Base-by-base conservation (phyloP, 805 yeast genomes). In the Candida caryicola region DNA sequence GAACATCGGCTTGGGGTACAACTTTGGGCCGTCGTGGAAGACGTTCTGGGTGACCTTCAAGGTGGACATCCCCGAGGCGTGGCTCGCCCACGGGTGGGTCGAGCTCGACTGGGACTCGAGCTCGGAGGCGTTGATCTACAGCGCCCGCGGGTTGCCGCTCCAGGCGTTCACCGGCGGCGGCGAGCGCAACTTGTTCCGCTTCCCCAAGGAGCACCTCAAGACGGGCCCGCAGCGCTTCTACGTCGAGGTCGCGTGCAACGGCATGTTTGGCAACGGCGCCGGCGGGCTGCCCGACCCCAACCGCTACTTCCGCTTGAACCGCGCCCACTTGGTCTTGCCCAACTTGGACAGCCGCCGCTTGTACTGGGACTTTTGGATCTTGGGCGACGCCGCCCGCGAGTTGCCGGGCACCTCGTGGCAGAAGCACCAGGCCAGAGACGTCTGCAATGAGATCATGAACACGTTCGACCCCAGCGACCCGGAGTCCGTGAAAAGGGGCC, bases 21-120 rank as follows among this genome's bases (percentile, higher is more conserved):
- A 71, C 6, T 88, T 85, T 58, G 97, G 98, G 0, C 99, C 99
- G 3, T 84, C 95, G 10, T 91, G 99, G 99, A 82, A 91, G 41
- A 85, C 98, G 1, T 95, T 88, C 47, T 91, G 99, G 99, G 88
- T 93, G 62, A 76, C 79, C 49, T 64, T 91, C 15, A 62, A 71
- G 10, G 62, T 86, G 41, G 65, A 68, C n/a, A 66, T 91, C 4
- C 95, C 96, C 0, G 48, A 66, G 12, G 57, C 69, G 2, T 82
- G 86, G 85, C 33, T 69, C 14, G 48, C 64, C 7, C 56, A 68
- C 16, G 69, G 71, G 12, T 72, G 69, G 41, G 73, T 87, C 28
- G 65, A 82, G 37, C 76, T 86, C 41, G 82, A 87, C 45, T 90
- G 95, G 87, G 95, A 91, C 57, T 79, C 89, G 34, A 77, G 79